A percentile compares a stretch with the other conserved stretches of the same genome.
Evolutionary conservation across 169 alveolate species (phyloP).

Genomic region (Cryptosporidium xiaoi): DNA sequence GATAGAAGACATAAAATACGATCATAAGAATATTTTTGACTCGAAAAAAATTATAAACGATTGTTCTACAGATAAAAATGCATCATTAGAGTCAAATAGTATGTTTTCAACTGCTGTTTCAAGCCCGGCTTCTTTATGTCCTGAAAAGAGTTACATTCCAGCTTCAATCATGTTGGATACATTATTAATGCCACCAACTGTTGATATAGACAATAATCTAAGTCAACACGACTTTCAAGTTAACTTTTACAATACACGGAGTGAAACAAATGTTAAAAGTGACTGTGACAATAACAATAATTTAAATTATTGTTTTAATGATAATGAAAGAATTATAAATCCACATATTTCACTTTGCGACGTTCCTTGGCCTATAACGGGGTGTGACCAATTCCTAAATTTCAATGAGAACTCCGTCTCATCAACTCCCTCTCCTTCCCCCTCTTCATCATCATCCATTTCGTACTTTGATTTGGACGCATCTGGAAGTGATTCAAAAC

Average conservation of each 20-base stretch:
- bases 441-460: conserved; percentile 47
- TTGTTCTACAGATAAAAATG: conserved; percentile 18
- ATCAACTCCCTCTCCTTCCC: conserved; percentile 16
- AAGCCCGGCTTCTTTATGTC: conserved; percentile 69
- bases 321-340: conserved; percentile 19
- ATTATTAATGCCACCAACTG: conserved; percentile 64
- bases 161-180: conserved; percentile 34
- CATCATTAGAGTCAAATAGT: conserved; percentile 42
- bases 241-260: neutral
- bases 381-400: conserved; percentile 25
- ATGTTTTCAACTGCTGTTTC: conserved; percentile 61
- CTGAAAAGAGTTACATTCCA: conserved; percentile 47
- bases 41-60: conserved; percentile 17
- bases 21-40: neutral
- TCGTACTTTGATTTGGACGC: conserved; percentile 41
- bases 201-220: conserved; percentile 7
- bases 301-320: conserved; percentile 13
- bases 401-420: conserved; percentile 15
- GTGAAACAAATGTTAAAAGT: neutral
- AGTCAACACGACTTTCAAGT: no score
- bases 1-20: conserved; percentile 3
- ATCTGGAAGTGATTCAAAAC: conserved; percentile 13
- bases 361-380: conserved; percentile 71
- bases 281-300: neutral
- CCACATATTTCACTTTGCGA: conserved; percentile 47